Evolutionary conservation across 2,329 filamentous ascomycete genomes (phyloP).

Genomic region (Hymenoscyphus occultus): DNA sequence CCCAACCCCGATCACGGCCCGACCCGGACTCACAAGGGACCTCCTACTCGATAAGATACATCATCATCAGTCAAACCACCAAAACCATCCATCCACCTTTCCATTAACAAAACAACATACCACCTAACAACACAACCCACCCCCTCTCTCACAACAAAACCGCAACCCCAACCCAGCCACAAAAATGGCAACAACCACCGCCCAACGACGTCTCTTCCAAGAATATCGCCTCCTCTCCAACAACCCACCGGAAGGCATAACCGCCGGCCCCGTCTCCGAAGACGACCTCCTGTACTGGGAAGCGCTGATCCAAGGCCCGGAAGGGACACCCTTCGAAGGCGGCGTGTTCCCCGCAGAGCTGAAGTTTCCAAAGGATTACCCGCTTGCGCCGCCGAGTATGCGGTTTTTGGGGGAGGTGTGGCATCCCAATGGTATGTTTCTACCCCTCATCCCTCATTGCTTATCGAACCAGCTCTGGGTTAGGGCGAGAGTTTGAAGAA

Average conservation of each 20-base stretch:
- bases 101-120: background rate
- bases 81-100: background rate
- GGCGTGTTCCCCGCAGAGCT: slow-evolving; percentile 94
- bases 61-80: too few species aligned
- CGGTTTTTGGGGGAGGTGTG: slow-evolving; percentile 91
- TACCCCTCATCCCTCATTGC: background rate
- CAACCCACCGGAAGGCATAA: slow-evolving; percentile 96
- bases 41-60: too few species aligned
- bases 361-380: slow-evolving; percentile 93
- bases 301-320: slow-evolving; percentile 90
- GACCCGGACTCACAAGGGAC: too few species aligned
- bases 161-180: background rate
- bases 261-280: slow-evolving; percentile 86
- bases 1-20: too few species aligned
- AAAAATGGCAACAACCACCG: slow-evolving; percentile 57
- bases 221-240: slow-evolving; percentile 94
- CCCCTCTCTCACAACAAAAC: too few species aligned
- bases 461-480: background rate
- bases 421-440: slow-evolving; percentile 82
- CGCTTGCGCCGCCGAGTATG: slow-evolving; percentile 94
- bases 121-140: background rate
- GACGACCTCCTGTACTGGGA: slow-evolving; percentile 97
- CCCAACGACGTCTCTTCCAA: slow-evolving; percentile 81
- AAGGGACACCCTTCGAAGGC: slow-evolving; percentile 93
- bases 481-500: background rate